These are phyloP conservation scores for Cyclostephanos tholiformis DNA, from an alignment of 108 stramenopile species.

Conservation along the genomic window DNA sequence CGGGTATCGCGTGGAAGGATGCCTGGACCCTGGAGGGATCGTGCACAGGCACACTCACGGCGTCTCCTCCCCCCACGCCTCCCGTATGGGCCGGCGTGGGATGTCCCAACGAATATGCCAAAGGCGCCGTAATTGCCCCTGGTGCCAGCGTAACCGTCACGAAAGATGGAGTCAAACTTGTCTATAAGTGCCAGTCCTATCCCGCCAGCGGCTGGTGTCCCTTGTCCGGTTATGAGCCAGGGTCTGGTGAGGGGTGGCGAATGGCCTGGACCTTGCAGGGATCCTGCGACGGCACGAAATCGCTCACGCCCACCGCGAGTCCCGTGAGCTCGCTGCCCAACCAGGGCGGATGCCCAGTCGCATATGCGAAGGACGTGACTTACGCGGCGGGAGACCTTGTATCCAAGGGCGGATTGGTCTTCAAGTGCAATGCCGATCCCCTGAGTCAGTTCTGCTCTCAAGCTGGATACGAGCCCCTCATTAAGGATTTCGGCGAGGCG, in stretches of 20 bases:
- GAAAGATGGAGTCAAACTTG: too few species aligned
- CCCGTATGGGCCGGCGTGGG: too few species aligned
- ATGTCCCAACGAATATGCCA: too few species aligned
- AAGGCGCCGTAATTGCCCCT: too few species aligned
- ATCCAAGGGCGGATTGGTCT: background rate
- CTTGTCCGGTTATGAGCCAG: background rate
- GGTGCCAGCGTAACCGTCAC: too few species aligned
- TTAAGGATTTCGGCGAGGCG: background rate
- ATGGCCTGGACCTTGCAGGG: background rate
- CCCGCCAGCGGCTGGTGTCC: too few species aligned
- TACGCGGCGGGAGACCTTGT: conserved; percentile 10
- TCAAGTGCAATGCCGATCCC: conserved; percentile 8
- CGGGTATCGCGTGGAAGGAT: too few species aligned
- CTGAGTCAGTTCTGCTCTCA: background rate
- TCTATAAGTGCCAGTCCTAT: too few species aligned
- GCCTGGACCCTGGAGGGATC: too few species aligned
- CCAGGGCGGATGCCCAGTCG: conserved; percentile 5
- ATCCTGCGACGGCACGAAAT: background rate
- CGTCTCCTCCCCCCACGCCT: too few species aligned
- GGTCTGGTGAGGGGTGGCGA: background rate
- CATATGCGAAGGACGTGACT: background rate
- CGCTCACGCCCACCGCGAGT: background rate
- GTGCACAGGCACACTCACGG: too few species aligned
- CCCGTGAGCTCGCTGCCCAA: background rate
- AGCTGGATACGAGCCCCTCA: background rate